Percentiles rank a stretch among this genome's conserved stretches.
phyloP scores from a whole-genome alignment of 2,329 filamentous ascomycete genomes.

The Verticillium isaacii region DNA sequence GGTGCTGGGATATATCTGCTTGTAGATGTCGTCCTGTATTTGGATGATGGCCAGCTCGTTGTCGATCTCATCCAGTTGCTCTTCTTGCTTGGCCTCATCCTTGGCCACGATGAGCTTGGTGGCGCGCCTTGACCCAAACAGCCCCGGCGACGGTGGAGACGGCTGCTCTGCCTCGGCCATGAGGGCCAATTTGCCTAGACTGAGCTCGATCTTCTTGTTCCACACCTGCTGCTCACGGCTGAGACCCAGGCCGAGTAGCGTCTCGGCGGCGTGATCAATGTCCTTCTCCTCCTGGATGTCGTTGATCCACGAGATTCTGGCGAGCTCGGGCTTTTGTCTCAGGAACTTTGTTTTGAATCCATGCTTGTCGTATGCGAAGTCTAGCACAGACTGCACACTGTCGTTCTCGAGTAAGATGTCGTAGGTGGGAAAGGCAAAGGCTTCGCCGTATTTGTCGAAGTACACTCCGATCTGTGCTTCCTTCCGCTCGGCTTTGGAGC shows the following conservation, averaged over 20 bases:
- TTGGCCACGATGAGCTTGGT: slow-evolving; percentile 29
- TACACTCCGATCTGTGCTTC: slow-evolving; percentile 42
- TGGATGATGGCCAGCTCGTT: slow-evolving; percentile 63
- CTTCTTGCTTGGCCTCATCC: slow-evolving; percentile 31
- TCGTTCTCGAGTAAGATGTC: slow-evolving; percentile 67
- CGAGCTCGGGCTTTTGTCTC: slow-evolving; percentile 63
- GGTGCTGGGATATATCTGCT: slow-evolving; percentile 64
- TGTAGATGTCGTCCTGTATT: slow-evolving; percentile 75
- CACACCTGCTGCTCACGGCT: slow-evolving; percentile 74
- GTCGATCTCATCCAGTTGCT: slow-evolving; percentile 50
- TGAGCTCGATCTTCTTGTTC: slow-evolving; percentile 91
- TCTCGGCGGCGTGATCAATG: slow-evolving; percentile 66
- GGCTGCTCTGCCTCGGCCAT: slow-evolving; percentile 54
- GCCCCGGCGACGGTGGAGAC: slow-evolving; percentile 12
- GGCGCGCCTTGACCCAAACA: slow-evolving; percentile 21
- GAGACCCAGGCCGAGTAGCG: slow-evolving; percentile 65
- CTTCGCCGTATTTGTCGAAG: slow-evolving; percentile 61
- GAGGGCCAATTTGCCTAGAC: slow-evolving; percentile 76
- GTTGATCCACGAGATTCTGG: slow-evolving; percentile 91
- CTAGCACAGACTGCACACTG: slow-evolving; percentile 63
- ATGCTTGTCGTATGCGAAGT: slow-evolving; percentile 63
- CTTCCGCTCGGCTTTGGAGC: slow-evolving; percentile 39
- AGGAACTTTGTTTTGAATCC: slow-evolving; percentile 75
- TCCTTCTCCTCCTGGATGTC: slow-evolving; percentile 75
- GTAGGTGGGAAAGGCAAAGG: slow-evolving; percentile 75